phyloP scores from a whole-genome alignment of 2,329 filamentous ascomycete genomes.

The Microdochium trichocladiopsis region DNA sequence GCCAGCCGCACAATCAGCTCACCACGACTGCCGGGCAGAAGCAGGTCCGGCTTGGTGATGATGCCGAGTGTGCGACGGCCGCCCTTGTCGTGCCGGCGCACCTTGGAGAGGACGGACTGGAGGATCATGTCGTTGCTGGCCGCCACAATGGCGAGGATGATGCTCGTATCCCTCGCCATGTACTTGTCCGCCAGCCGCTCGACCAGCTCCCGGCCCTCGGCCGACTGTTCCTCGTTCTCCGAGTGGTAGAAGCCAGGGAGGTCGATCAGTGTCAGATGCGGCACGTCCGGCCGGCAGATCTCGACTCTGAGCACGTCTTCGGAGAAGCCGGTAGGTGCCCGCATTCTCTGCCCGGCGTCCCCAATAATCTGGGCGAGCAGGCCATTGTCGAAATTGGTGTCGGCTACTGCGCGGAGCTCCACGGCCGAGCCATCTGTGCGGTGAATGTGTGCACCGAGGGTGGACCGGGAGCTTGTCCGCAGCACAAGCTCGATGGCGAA shows the following conservation, averaged over 20 bases:
- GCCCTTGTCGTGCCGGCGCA: conserved; percentile 31
- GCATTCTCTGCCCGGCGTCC: conserved; percentile 43
- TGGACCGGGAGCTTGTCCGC: conserved; percentile 25
- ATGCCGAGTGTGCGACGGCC: conserved; percentile 45
- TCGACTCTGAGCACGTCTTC: conserved; percentile 38
- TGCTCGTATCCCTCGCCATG: conserved; percentile 48
- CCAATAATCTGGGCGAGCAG: conserved; percentile 42
- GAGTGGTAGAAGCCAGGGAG: conserved; percentile 38
- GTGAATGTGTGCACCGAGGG: conserved; percentile 35
- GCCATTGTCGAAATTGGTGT: conserved; percentile 25
- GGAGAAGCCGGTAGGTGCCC: conserved; percentile 31
- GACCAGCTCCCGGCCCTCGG: conserved; percentile 21
- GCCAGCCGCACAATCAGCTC: conserved; percentile 27
- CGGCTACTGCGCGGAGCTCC: conserved; percentile 18
- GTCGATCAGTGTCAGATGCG: conserved; percentile 46
- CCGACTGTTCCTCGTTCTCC: conserved; percentile 21
- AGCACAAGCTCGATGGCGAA: conserved; percentile 56
- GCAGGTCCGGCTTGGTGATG: conserved; percentile 48
- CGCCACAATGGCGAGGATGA: conserved; percentile 48
- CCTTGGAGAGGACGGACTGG: conserved; percentile 41
- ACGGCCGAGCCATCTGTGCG: conserved; percentile 16
- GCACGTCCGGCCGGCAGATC: conserved; percentile 32
- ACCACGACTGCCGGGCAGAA: conserved; percentile 26
- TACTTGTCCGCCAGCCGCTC: conserved; percentile 38
- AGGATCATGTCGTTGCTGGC: conserved; percentile 41